Percentiles rank a stretch among this genome's conserved stretches.
phyloP scores from a whole-genome alignment of 208 protist genomes.

The Spongospora subterranea region DNA sequence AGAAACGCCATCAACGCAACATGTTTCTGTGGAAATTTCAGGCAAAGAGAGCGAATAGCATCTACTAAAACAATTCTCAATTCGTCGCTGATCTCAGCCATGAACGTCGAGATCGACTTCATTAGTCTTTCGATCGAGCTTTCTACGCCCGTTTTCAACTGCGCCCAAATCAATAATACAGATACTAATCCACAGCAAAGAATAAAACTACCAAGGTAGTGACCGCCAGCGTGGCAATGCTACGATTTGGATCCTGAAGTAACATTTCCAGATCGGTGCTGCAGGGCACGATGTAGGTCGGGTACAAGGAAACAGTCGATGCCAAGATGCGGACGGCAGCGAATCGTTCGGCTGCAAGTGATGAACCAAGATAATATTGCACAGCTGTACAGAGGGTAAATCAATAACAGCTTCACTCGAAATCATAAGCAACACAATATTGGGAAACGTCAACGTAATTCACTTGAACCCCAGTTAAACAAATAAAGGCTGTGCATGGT shows the following conservation, averaged over 20 bases:
- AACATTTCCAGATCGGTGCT: conserved; percentile 88
- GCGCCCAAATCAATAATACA: background rate
- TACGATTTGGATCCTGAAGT: conserved; percentile 90
- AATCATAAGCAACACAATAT: conserved; percentile 2
- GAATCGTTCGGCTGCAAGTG: conserved; percentile 89
- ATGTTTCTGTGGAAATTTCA: conserved; percentile 90
- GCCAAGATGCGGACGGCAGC: conserved; percentile 91
- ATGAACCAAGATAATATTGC: conserved; percentile 88
- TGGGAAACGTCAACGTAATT: background rate
- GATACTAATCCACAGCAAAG: background rate
- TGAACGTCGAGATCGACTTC: conserved; percentile 89
- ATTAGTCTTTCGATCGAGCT: conserved; percentile 92
- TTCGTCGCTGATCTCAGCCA: conserved; percentile 94
- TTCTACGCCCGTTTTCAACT: conserved; percentile 86
- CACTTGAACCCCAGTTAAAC: conserved; percentile 10
- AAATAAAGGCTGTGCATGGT: too few species aligned
- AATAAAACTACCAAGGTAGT: conserved; percentile 87
- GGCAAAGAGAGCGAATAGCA: conserved; percentile 85
- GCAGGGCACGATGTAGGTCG: conserved; percentile 78
- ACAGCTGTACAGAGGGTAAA: too few species aligned
- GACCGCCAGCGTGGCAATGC: conserved; percentile 95
- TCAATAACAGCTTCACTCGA: background rate
- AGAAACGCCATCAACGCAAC: conserved; percentile 78
- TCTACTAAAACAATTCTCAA: conserved; percentile 93
- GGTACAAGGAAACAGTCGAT: conserved; percentile 66